These are phyloP conservation scores for Hyphopichia khmerensis DNA, from an alignment of 1,139 yeast genomes.

Conservation along the genomic window DNA sequence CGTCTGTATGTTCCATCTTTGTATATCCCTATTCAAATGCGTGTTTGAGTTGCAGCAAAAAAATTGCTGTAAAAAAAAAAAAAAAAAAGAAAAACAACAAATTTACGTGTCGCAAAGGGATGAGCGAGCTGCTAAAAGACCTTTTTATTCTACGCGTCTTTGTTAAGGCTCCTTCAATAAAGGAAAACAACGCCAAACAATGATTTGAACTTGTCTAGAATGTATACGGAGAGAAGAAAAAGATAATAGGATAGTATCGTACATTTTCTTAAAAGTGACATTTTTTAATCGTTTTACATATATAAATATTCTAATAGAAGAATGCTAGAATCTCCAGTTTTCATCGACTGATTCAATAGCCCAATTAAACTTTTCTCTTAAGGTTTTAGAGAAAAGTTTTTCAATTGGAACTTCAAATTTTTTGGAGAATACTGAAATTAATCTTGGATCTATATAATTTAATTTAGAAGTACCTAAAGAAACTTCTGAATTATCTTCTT, in stretches of 20 bases:
- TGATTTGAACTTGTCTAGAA: not conserved
- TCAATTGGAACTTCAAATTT: conserved; percentile 88
- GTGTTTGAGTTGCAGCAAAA: not conserved
- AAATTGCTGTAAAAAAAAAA: not conserved
- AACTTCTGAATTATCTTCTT: conserved; percentile 91
- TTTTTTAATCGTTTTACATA: too few relatives aligned
- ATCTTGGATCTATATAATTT: conserved; percentile 93
- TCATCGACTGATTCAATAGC: conserved; percentile 90
- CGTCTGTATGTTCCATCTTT: too few relatives aligned
- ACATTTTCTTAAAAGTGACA: too few relatives aligned
- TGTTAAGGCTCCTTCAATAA: not conserved
- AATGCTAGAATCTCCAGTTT: conserved; percentile 73
- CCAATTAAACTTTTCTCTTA: conserved; percentile 93
- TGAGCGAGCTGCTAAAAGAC: not conserved
- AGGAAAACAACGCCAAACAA: not conserved
- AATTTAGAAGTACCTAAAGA: conserved; percentile 91
- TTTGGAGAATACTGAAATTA: conserved; percentile 87
- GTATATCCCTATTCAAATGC: too few relatives aligned
- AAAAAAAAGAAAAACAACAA: not conserved
- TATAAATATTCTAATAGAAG: not conserved
- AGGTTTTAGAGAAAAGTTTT: conserved; percentile 84
- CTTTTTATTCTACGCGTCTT: conserved; percentile 1
- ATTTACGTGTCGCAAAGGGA: conserved; percentile 1
- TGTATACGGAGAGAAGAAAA: too few relatives aligned
- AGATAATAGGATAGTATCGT: too few relatives aligned